Conservation (phyloP, 164 flowering plant genomes). For the Vitis labrusca region DNA sequence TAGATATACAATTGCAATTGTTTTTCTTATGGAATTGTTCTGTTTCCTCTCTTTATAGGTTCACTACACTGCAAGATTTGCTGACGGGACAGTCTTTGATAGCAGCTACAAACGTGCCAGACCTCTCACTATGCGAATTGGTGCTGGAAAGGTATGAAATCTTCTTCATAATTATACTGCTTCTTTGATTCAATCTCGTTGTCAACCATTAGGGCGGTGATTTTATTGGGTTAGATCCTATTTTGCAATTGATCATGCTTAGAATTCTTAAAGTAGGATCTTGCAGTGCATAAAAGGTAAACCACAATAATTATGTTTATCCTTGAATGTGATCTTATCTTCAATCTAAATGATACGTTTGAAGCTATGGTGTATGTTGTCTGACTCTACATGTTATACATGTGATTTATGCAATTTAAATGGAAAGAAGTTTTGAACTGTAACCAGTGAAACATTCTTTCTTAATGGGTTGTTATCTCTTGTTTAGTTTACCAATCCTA, state of each 20-base stretch:
- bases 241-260: background rate
- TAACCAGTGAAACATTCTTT: no score
- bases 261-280: background rate
- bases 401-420: no score
- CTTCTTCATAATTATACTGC: background rate
- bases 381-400: no score
- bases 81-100: constrained; percentile 82
- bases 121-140: constrained; percentile 87
- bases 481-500: no score
- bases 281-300: no score
- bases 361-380: no score
- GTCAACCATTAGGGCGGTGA: background rate
- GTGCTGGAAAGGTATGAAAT: constrained; percentile 75
- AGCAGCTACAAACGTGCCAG: constrained; percentile 88
- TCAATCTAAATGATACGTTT: no score
- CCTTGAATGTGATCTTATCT: no score
- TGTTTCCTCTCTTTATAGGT: constrained; percentile 33
- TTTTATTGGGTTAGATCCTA: background rate
- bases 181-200: background rate
- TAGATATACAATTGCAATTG: background rate
- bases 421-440: no score
- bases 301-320: no score
- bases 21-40: background rate
- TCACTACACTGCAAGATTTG: constrained; percentile 92
- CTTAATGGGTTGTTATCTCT: no score